Base-by-base conservation (phyloP, 345 rosid genomes). In the Lagerstroemia speciosa region DNA sequence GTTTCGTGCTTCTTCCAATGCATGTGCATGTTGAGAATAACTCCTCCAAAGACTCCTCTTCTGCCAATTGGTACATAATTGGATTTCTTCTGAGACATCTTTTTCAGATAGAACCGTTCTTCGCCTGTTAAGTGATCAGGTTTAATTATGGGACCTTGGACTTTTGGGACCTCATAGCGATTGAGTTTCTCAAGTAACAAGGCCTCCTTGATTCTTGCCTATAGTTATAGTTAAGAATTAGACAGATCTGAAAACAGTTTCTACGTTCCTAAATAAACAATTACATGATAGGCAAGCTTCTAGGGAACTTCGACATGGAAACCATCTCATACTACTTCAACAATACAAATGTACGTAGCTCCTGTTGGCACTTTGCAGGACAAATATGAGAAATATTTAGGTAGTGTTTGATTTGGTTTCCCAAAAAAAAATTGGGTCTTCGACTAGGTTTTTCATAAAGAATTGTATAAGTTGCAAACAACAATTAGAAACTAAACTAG, bases 1-100 rank as follows among this genome's bases (percentile, higher is more conserved):
- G 98, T 94, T 73, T 94, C 96, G 48, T 91, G 98, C 22, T 87
- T 92, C 76, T 92, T 91, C 97, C 96, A 91, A 57, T 93, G 96
- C 82, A 90, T 70, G 75, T 93, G 97, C 98, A 90, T 89, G 41
- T 93, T 93, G n/a, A 90, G 87, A 75, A 93, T 85, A 71, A 90
- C 88, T 69, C 98, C 98, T 57, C 96, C 97, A 65, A 89, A 89
- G 26, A 93, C 77, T 73, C 92, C 98, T 85, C 97, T 83, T 79
- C 95, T 83, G 46, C 99, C 94, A 80, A 80, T 50, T 3, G 53
- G 65, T 6, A 68, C 98, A 50, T 94, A 94, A 67, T 94, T 94
- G 58, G 90, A 88, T 71, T 83, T 81, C 71, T 93, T 93, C 81
- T 90, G 98, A 31, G 87, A 93, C 87, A 90, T 89, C 79, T 83